phyloP scores from a whole-genome alignment of 148 eudicot genomes.

The Camellia sinensis region DNA sequence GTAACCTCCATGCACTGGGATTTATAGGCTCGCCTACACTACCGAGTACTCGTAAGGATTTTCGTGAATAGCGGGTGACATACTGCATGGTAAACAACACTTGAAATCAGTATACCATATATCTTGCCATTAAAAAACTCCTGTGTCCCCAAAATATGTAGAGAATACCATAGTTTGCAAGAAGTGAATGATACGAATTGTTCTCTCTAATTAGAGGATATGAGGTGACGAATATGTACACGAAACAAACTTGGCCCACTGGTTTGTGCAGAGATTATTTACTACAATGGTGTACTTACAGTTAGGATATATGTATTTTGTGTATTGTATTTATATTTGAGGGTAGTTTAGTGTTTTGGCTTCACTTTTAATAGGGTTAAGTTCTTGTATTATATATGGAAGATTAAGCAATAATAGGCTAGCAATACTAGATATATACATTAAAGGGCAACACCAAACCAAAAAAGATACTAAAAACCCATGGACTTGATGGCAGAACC shows the following conservation, averaged over 20 bases:
- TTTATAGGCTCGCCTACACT: conserved; percentile 99
- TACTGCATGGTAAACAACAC: conserved; percentile 42
- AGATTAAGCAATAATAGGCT: too few species aligned
- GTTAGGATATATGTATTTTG: too few species aligned
- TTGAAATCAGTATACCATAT: conserved; percentile 11
- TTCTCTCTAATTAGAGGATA: not conserved
- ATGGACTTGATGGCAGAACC: too few species aligned
- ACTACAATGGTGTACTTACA: not conserved
- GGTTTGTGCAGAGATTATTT: not conserved
- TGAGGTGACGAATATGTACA: not conserved
- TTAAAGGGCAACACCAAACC: too few species aligned
- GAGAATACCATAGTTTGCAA: not conserved
- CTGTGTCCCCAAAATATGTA: not conserved
- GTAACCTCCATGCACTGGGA: conserved; percentile 99
- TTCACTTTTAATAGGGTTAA: too few species aligned
- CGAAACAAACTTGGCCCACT: not conserved
- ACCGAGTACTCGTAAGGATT: conserved; percentile 92
- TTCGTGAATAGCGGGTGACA: conserved; percentile 92
- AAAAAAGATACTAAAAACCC: too few species aligned
- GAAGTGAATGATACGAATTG: not conserved
- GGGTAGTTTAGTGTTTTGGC: too few species aligned
- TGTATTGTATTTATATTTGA: not conserved
- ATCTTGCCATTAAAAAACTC: not conserved
- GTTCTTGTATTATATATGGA: too few species aligned
- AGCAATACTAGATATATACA: too few species aligned